Evolutionary conservation across 305 asterid genomes (phyloP), one percentile per base, ranked within the genome.

Genomic region (Petunia hybrid): DNA sequence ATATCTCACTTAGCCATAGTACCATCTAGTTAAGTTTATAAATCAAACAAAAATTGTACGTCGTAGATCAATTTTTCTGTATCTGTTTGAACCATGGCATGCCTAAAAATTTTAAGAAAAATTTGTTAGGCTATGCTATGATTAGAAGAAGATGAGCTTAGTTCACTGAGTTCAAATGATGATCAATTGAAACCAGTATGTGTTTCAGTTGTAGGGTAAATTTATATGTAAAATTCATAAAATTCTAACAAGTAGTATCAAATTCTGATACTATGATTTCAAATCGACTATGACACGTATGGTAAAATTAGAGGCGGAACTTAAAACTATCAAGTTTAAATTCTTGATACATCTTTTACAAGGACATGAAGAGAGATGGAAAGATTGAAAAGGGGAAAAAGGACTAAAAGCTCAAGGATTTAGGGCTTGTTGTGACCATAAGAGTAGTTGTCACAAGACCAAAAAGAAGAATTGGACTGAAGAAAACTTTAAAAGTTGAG

Each of bases 401-500:
- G 31, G 60, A 45, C 42, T 46, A 31, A 31, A 51, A 73, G 36
- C 62, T 31, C 45, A 35, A 73, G 78, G 78, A 73, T 13, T 51
- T 51, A 46, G 61, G 65, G 42, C 42, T 73, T 73, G 14, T 57
- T 36, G 64, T 73, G 36, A 73, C 78, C 63, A 48, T 73, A 73
- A 51, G 36, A 73, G 36, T 62, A 51, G 78, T 73, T 73, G 78
- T 74, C 48, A 51, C 31, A 74, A 36, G 64, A 74, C 78, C 64
- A 74, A 51, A 73, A 51, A 74, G 53, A 63, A 74, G 53, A 45
- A 73, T 48, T 51, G 64, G 63, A 73, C 8, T 73, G 43, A 73
- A 51, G 64, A 74, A 74, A 74, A 74, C 51, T 13, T 53, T 53
- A 74, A 74, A 74, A 45, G 57, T 22, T 35, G 71, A 78, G 81